Percentiles rank a stretch among this genome's conserved stretches.
These are phyloP conservation scores for Vanderwaltozyma verrucispora DNA, from an alignment of 805 yeast species.

Conservation along the genomic window DNA sequence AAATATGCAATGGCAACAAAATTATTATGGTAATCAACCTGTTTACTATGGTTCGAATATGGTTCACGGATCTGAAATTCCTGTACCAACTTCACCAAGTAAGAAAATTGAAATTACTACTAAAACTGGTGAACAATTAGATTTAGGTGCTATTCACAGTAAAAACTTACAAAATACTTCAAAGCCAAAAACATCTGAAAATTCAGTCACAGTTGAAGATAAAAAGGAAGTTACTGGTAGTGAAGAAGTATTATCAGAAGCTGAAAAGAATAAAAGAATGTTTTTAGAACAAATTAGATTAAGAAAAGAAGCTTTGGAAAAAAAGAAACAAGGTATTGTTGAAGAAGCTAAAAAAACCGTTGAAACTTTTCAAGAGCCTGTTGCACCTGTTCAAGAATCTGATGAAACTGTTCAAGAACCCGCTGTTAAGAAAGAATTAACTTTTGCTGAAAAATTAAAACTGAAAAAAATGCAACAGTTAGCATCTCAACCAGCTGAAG, in stretches of 20 bases:
- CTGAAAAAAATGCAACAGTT: conserved; percentile 14
- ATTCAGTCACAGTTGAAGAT: too few relatives aligned
- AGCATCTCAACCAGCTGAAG: conserved; percentile 8
- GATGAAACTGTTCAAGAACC: conserved; percentile 2
- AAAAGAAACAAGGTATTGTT: conserved; percentile 12
- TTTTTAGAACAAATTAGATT: conserved; percentile 26
- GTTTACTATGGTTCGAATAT: conserved; percentile 1
- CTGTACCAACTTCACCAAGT: conserved; percentile 8
- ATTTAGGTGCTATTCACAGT: conserved; percentile 19
- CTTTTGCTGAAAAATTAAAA: conserved; percentile 20
- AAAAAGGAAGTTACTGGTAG: background rate
- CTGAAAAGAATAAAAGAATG: conserved; percentile 23
- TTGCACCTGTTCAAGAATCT: conserved; percentile 8
- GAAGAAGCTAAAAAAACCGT: conserved; percentile 3
- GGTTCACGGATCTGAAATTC: background rate
- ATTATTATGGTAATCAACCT: conserved; percentile 2
- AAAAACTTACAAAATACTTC: conserved; percentile 6
- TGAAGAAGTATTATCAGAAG: conserved; percentile 11
- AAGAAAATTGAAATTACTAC: conserved; percentile 26
- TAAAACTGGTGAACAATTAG: conserved; percentile 26
- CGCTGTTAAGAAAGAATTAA: conserved; percentile 7
- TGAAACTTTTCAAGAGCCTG: too few relatives aligned
- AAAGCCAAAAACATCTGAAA: too few relatives aligned
- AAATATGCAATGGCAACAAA: conserved; percentile 4
- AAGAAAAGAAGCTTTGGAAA: conserved; percentile 24